These are phyloP conservation scores for Cymodocea nodosa DNA, from an alignment of 116 monocot genomes.

Conservation along the genomic window DNA sequence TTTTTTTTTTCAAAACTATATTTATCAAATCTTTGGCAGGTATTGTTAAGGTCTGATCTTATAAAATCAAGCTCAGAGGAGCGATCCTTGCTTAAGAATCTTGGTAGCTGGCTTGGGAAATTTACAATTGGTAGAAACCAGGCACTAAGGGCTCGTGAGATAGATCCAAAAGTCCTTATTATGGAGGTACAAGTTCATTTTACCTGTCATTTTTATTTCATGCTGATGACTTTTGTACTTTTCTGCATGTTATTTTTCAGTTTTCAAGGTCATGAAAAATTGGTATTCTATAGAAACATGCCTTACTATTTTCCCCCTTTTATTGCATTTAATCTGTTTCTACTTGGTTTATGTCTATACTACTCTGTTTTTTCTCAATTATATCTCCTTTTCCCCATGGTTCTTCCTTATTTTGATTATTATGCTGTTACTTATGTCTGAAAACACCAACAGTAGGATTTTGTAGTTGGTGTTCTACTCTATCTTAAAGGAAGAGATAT, in stretches of 20 bases:
- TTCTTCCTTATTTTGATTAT: no score
- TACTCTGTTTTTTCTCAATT: no score
- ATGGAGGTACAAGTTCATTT: conserved; percentile 37
- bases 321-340: no score
- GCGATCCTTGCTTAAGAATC: conserved; percentile 91
- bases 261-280: no score
- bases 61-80: conserved; percentile 99
- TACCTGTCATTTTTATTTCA: not conserved
- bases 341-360: no score
- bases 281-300: no score
- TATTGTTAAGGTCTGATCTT: conserved; percentile 67
- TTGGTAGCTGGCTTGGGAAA: conserved; percentile 98
- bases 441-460: no score
- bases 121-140: conserved; percentile 95
- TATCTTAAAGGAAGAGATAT: no score
- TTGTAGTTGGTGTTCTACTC: no score
- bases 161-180: conserved; percentile 82
- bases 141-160: conserved; percentile 66
- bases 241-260: not conserved
- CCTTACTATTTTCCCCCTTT: no score
- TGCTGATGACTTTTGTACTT: not conserved
- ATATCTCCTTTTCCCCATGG: no score
- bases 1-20: not conserved
- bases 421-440: no score
- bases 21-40: conserved; percentile 27